A percentile compares a stretch with the other conserved stretches of the same genome.
phyloP scores from a whole-genome alignment of 805 yeast genomes.

The Barnettozyma salicaria region DNA sequence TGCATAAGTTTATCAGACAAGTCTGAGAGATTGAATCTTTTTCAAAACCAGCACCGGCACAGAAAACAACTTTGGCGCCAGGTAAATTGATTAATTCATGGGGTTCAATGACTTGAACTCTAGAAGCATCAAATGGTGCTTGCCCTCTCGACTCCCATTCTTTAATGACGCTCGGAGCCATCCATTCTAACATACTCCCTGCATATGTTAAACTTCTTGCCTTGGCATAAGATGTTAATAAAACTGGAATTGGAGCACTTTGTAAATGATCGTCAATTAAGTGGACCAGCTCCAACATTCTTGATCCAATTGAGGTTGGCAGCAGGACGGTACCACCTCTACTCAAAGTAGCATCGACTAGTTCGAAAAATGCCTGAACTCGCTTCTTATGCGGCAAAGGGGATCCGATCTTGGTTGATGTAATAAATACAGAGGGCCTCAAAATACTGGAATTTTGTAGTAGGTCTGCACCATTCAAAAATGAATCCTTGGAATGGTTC shows the following conservation, averaged over 20 bases:
- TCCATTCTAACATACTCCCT: constrained; percentile 90
- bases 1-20: constrained; percentile 49
- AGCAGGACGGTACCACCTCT: constrained; percentile 77
- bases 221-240: constrained; percentile 73
- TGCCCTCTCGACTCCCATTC: constrained; percentile 73
- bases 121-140: constrained; percentile 72
- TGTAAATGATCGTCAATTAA: constrained; percentile 61
- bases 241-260: constrained; percentile 53
- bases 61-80: constrained; percentile 77
- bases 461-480: constrained; percentile 65
- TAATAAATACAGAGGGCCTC: constrained; percentile 79
- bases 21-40: constrained; percentile 57
- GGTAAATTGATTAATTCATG: constrained; percentile 46
- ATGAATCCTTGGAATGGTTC: constrained; percentile 90
- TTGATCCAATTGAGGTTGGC: constrained; percentile 76
- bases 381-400: constrained; percentile 54
- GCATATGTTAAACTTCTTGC: constrained; percentile 76
- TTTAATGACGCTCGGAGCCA: constrained; percentile 79
- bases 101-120: constrained; percentile 53
- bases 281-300: constrained; percentile 74
- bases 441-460: constrained; percentile 55
- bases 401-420: constrained; percentile 66
- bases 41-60: constrained; percentile 60
- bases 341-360: constrained; percentile 59
- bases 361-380: constrained; percentile 54